A percentile compares a stretch with the other conserved stretches of the same genome.
Conservation (phyloP, 1,139 yeast species). For the Geotrichum europaeum region DNA sequence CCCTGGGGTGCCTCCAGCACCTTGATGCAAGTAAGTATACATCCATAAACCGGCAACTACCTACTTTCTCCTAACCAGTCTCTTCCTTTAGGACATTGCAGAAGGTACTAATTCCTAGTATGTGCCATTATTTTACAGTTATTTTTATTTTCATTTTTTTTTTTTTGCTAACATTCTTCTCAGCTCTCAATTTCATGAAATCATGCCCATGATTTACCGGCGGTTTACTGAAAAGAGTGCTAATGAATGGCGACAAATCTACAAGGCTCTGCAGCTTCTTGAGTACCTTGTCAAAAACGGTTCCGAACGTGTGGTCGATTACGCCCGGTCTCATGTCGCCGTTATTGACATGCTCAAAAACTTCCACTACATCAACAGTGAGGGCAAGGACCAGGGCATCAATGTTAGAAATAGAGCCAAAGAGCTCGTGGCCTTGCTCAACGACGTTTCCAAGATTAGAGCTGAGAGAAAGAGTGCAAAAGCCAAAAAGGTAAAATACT, state of each 20-base stretch:
- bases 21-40: constrained; percentile 52
- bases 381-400: constrained; percentile 94
- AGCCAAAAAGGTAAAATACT: constrained; percentile 61
- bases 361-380: constrained; percentile 89
- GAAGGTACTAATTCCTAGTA: constrained; percentile 83
- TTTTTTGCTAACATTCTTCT: constrained; percentile 9
- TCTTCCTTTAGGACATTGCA: constrained; percentile 58
- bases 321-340: constrained; percentile 77
- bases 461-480: constrained; percentile 85
- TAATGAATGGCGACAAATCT: constrained; percentile 96
- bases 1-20: constrained; percentile 99
- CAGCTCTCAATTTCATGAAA: constrained; percentile 41
- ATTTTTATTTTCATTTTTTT: neutral
- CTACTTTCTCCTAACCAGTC: neutral
- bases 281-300: constrained; percentile 92
- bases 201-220: constrained; percentile 35
- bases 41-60: neutral
- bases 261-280: constrained; percentile 83
- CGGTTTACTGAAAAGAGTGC: constrained; percentile 93
- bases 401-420: constrained; percentile 90
- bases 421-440: constrained; percentile 60
- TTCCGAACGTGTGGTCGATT: constrained; percentile 90
- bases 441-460: constrained; percentile 72
- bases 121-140: constrained; percentile 12
- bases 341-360: constrained; percentile 84